Evolutionary conservation across 352 stramenopile genomes (phyloP).

Genomic region (Phytopythium helicoides): DNA sequence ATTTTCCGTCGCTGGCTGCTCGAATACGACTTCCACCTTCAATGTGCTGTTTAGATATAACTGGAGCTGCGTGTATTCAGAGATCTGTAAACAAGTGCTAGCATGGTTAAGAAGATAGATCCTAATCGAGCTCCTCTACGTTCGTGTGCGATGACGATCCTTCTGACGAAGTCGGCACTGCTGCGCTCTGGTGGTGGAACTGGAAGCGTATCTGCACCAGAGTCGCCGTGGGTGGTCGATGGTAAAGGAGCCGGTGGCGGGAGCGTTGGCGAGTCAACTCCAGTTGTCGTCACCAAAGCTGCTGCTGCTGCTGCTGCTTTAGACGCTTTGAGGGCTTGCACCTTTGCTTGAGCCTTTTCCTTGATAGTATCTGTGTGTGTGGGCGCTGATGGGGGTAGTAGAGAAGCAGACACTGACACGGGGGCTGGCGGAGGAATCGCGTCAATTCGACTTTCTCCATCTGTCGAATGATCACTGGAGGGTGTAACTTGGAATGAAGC

Average conservation of each 20-base stretch:
- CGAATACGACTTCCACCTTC: slow-evolving; percentile 62
- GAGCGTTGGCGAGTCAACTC: too few species aligned
- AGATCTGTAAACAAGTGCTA: slow-evolving; percentile 1
- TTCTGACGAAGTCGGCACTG: not conserved
- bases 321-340: not conserved
- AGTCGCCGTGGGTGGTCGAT: too few species aligned
- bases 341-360: not conserved
- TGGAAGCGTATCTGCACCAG: not conserved
- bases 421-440: not conserved
- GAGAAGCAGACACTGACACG: not conserved
- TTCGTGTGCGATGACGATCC: slow-evolving; percentile 28
- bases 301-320: not conserved
- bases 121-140: slow-evolving; percentile 50
- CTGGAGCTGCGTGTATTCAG: not conserved
- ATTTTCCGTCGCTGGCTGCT: slow-evolving; percentile 68
- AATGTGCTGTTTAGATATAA: slow-evolving; percentile 27
- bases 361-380: not conserved
- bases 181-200: slow-evolving; percentile 17
- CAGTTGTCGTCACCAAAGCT: too few species aligned
- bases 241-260: too few species aligned
- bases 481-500: slow-evolving; percentile 30
- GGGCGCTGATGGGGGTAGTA: not conserved
- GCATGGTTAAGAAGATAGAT: slow-evolving; percentile 2
- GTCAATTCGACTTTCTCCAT: not conserved
- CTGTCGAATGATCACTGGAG: not conserved